Conservation (phyloP, 1,284 basidiomycete genomes). For the Gomphus bonarii region DNA sequence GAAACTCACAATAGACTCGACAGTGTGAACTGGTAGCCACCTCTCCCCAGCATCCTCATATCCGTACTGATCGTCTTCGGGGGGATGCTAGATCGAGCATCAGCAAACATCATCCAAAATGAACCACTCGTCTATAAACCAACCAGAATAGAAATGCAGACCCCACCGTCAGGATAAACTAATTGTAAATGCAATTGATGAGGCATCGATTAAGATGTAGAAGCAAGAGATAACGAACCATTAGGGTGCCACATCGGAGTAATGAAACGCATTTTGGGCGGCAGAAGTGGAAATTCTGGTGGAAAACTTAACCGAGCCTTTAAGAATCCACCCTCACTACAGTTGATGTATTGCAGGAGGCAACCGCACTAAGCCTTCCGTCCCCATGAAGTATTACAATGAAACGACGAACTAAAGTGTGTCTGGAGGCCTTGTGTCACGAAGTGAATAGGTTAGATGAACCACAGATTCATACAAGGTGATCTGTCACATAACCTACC, state of each 20-base stretch:
- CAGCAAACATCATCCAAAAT: constrained; percentile 3
- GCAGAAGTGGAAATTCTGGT: constrained; percentile 81
- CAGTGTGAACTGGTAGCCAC: constrained; percentile 95
- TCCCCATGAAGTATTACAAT: constrained; percentile 4
- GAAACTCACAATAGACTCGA: constrained; percentile 87
- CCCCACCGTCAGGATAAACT: constrained; percentile 87
- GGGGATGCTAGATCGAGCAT: constrained; percentile 61
- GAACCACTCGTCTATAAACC: constrained; percentile 22
- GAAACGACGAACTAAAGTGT: constrained; percentile 66
- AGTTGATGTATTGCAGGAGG: neutral
- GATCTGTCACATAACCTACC: constrained; percentile 40
- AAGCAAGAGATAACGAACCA: constrained; percentile 40
- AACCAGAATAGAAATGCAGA: constrained; percentile 95
- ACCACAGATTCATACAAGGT: constrained; percentile 3
- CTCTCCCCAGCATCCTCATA: constrained; percentile 97
- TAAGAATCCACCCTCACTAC: constrained; percentile 87
- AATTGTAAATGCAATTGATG: constrained; percentile 5
- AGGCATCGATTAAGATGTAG: neutral
- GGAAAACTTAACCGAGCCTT: constrained; percentile 85
- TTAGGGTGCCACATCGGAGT: constrained; percentile 99
- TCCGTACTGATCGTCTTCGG: constrained; percentile 95
- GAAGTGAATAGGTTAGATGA: constrained; percentile 6
- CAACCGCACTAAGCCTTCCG: neutral
- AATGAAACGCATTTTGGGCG: constrained; percentile 93
- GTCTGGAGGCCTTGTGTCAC: constrained; percentile 60